Base-by-base conservation (phyloP, 805 yeast species). In the Lachancea lanzarotensis region DNA sequence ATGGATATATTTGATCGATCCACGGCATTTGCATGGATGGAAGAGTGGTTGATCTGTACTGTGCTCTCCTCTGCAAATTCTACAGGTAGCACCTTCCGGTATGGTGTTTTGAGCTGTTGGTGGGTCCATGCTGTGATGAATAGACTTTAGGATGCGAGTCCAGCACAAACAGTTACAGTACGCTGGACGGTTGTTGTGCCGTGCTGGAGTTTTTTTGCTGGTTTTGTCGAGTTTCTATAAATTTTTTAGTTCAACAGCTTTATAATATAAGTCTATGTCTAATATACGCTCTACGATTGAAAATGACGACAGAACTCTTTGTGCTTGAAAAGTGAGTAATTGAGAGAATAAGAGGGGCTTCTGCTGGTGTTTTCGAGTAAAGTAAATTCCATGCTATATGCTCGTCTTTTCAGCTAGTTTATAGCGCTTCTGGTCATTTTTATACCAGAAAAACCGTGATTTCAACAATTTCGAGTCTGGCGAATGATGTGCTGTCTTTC, bases 11-110 rank as follows among this genome's bases (percentile, higher is more conserved):
- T 83, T 84, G 62, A 93, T 95, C 12, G 95, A 84, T 1, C 99
- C 99, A 43, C 88, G 74, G 66, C 98, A 93, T 57, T 78, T 82
- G 66, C 99, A 93, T 2, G 98, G 98, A 63, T 85, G 90, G 51
- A 76, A 82, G 38, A 93, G 69, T 3, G 96, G 96, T 51, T 85
- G 87, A 1, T 75, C 79, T 0, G 66, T 68, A 0, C 93, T 78
- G n/a, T 78, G 90, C 55, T 88, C 98, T 32, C 95, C 91, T 42
- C 96, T 83, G 61, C 98, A 93, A 38, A 93, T 90, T 48, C 98
- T 83, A 65, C 98, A 93, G 2, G 82, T 74, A 8, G 61, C 56
- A n/a, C 50, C 51, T 5, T 36, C 20, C 25, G 39, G 43, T n/a
- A 35, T 16, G 29, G 18, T 6, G 15, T 17, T 16, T 11, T 9